Percentiles rank a stretch among this genome's conserved stretches.
Conservation (phyloP, 768 basidiomycete species). For the Phylloporus scabripes region DNA sequence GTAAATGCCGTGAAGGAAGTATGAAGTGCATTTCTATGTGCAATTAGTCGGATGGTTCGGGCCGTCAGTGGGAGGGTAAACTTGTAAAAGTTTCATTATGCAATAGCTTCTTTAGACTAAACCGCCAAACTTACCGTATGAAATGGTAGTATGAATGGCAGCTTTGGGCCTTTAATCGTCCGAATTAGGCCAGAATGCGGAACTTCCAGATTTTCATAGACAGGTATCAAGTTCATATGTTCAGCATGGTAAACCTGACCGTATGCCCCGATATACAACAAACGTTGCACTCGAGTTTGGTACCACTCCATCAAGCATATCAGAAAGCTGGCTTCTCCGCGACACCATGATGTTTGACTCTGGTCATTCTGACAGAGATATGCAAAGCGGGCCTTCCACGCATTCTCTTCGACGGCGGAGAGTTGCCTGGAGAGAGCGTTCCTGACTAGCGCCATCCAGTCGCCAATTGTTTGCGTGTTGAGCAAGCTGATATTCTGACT, state of each 20-base stretch:
- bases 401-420: conserved; percentile 17
- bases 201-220: conserved; percentile 8
- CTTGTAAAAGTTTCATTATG: conserved; percentile 21
- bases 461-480: conserved; percentile 21
- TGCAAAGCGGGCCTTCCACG: conserved; percentile 31
- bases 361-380: conserved; percentile 25
- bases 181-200: conserved; percentile 18
- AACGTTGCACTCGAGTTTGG: conserved; percentile 37
- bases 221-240: conserved; percentile 2
- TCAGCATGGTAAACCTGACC: conserved; percentile 26
- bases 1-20: conserved; percentile 39
- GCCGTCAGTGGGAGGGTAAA: conserved; percentile 42
- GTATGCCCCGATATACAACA: conserved; percentile 37
- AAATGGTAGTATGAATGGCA: conserved; percentile 45
- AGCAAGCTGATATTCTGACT: conserved; percentile 30
- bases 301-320: conserved; percentile 42
- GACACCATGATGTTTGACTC: conserved; percentile 12
- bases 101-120: background rate
- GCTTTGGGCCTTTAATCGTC: conserved; percentile 25
- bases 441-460: conserved; percentile 36
- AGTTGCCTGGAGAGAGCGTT: conserved; percentile 25
- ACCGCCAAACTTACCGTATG: conserved; percentile 35
- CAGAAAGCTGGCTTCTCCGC: conserved; percentile 41
- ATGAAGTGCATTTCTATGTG: conserved; percentile 43
- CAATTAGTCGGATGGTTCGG: conserved; percentile 40